Evolutionary conservation across 805 yeast genomes (phyloP), one percentile per base, ranked within the genome.

Genomic region (Candida michaelii): DNA sequence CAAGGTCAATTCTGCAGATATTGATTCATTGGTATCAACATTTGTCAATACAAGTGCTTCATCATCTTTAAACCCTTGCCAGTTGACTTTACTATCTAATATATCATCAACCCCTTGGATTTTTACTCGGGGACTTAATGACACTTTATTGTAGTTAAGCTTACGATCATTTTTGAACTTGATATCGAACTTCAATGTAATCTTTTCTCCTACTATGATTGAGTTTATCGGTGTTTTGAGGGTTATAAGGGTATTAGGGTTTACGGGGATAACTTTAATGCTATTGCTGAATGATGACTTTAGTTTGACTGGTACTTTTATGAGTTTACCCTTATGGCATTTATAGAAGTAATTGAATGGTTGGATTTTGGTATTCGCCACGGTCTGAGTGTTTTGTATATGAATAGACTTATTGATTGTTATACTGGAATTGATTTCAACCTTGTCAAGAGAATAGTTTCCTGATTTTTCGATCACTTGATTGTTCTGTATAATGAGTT

Each of bases 11-110:
- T 25, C 14, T 1, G 30, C 41, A 7, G 34, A 25, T 13, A 27
- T 30, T 1, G 30, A 27, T 1, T 39, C 48, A 1, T 39, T 30
- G n/a, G 40, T 42, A 1, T 49, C 47, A 4, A 55, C 40, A 1
- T 45, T 45, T 4, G 48, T 40, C 23, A 69, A 36, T 18, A 54
- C 53, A 30, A 69, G 47, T 1, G 68, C 59, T 44, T 66, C 71
- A 36, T 70, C 76, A 45, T 70, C 76, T 44, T 70, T 70, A 23
- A 43, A 39, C 8, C 36, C 40, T 24, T 36, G 5, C 23, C 23
- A 21, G 8, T 21, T 5, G 5, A 21, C 23, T 8, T 21, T 21
- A 8, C 5, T 8, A 21, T 21, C 23, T 21, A 21, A 8, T 6
- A 5, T 8, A 21, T 21, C 37, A 13, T 25, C 19, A 16, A 13